phyloP scores from a whole-genome alignment of 495 filamentous ascomycete species.

The Letharia lupina region DNA sequence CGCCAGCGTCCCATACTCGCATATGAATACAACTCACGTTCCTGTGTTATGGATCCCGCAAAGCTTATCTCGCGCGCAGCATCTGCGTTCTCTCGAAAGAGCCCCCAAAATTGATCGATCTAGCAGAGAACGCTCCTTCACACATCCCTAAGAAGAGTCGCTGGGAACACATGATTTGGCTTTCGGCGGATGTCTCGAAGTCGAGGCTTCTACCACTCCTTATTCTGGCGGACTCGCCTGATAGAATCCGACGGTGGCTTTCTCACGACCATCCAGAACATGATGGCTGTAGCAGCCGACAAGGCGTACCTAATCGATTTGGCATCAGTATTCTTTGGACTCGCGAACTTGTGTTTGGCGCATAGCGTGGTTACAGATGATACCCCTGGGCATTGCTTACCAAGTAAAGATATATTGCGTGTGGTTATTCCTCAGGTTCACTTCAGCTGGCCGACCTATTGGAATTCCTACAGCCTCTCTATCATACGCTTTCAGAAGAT shows the following conservation, averaged over 20 bases:
- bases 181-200: not conserved
- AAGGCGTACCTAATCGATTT: conserved; percentile 67
- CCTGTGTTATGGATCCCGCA: not conserved
- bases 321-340: not conserved
- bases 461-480: conserved; percentile 75
- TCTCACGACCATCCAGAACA: conserved; percentile 88
- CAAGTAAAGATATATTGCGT: conserved; percentile 98
- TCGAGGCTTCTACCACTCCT: conserved; percentile 43
- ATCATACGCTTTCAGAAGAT: conserved; percentile 62
- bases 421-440: conserved; percentile 93
- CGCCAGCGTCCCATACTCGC: not conserved
- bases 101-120: not conserved
- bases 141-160: not conserved
- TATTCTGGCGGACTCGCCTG: conserved; percentile 70
- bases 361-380: not conserved
- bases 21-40: not conserved
- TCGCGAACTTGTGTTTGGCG: not conserved
- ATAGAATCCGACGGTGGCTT: conserved; percentile 69
- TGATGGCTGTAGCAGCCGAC: conserved; percentile 75
- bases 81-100: not conserved
- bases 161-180: not conserved
- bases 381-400: conserved; percentile 42
- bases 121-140: not conserved
- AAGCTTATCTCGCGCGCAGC: not conserved
- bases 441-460: conserved; percentile 82